Conservation (phyloP, 768 basidiomycete species). For the Rhodotorula taiwanensis region DNA sequence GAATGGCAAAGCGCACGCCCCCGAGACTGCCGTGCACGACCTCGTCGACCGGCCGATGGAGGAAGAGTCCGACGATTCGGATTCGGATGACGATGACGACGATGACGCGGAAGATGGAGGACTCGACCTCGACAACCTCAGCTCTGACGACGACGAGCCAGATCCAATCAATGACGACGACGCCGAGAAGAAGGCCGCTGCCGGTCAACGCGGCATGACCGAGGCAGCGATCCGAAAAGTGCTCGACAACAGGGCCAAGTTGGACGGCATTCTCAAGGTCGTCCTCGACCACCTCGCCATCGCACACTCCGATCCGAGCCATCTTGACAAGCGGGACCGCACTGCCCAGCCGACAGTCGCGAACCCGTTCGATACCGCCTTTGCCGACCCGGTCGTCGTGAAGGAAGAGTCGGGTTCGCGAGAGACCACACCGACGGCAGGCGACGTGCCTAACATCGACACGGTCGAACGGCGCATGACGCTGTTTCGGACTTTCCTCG, state of each 20-base stretch:
- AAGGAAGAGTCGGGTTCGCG: constrained; percentile 9
- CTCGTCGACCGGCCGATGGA: constrained; percentile 69
- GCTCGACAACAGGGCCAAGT: constrained; percentile 66
- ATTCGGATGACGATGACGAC: constrained; percentile 53
- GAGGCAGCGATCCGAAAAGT: constrained; percentile 37
- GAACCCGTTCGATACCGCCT: constrained; percentile 8
- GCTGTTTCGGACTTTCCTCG: constrained; percentile 79
- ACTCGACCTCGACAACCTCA: constrained; percentile 50
- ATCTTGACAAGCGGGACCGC: not conserved
- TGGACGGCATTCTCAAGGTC: constrained; percentile 77
- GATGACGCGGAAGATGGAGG: constrained; percentile 46
- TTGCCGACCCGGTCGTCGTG: too few species aligned
- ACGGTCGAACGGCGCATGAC: constrained; percentile 48
- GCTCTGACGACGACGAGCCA: constrained; percentile 38
- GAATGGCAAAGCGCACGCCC: constrained; percentile 41
- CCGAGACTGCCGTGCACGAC: constrained; percentile 50
- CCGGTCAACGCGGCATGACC: constrained; percentile 47
- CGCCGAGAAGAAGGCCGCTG: constrained; percentile 48
- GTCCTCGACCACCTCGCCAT: constrained; percentile 77
- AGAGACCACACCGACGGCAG: constrained; percentile 33
- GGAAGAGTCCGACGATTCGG: constrained; percentile 62
- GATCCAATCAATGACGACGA: constrained; percentile 41
- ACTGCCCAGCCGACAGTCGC: not conserved
- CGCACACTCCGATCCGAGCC: constrained; percentile 19
- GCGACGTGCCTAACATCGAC: constrained; percentile 32